Percentiles rank a stretch among this genome's conserved stretches.
These are phyloP conservation scores for Dactylellina leptospora DNA, from an alignment of 2,329 filamentous ascomycete genomes.

Conservation along the genomic window DNA sequence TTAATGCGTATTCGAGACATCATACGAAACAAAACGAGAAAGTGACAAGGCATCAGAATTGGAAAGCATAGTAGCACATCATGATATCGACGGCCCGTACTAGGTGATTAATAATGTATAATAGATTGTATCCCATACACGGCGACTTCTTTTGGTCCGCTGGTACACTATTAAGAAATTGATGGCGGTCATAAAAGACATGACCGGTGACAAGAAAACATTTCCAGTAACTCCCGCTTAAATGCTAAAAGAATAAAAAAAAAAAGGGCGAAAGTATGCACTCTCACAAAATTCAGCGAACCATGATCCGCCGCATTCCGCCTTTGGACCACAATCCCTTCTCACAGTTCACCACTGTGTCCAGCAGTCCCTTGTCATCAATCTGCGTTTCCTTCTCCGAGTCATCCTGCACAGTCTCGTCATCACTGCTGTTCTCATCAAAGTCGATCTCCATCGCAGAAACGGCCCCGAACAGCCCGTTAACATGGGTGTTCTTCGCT, in stretches of 20 bases:
- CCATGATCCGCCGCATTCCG: slow-evolving; percentile 38
- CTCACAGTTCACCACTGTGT: slow-evolving; percentile 50
- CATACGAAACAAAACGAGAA: background rate
- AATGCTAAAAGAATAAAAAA: slow-evolving; percentile 6
- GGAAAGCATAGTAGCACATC: too few species aligned
- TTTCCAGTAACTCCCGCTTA: slow-evolving; percentile 41
- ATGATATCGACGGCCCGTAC: too few species aligned
- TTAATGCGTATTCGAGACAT: background rate
- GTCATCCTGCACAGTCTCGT: slow-evolving; percentile 1
- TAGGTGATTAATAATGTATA: slow-evolving; percentile 5
- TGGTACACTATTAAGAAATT: background rate
- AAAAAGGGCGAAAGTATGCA: background rate
- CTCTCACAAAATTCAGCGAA: slow-evolving; percentile 11
- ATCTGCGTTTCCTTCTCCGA: slow-evolving; percentile 41
- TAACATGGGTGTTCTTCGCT: slow-evolving; percentile 15
- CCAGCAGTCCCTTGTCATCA: slow-evolving; percentile 46
- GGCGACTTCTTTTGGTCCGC: background rate
- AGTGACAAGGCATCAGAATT: too few species aligned
- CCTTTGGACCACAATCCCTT: slow-evolving; percentile 45
- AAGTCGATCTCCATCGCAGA: slow-evolving; percentile 47
- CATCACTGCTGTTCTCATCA: slow-evolving; percentile 33
- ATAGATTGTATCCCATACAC: background rate
- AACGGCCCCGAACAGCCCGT: slow-evolving; percentile 30
- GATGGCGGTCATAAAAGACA: background rate
- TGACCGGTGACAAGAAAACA: background rate